phyloP scores from a whole-genome alignment of 768 basidiomycete species.

The Termitomyces sp. region DNA sequence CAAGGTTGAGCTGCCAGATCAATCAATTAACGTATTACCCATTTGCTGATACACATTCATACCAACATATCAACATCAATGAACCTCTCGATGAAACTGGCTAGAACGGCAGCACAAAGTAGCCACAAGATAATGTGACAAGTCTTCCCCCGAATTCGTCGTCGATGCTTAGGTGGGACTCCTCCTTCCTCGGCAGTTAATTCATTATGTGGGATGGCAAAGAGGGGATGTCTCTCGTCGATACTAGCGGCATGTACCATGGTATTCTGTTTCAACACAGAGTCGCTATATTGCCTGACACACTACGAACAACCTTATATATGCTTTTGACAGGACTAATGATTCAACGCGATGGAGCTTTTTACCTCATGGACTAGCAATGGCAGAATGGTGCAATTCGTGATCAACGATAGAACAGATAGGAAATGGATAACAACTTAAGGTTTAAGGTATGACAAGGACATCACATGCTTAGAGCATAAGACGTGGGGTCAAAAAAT shows the following conservation, averaged over 20 bases:
- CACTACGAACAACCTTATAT: background rate
- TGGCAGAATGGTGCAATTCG: no score
- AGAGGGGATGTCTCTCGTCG: background rate
- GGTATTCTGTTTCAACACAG: background rate
- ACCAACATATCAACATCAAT: conserved; percentile 59
- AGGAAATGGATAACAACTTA: no score
- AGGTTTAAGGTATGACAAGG: no score
- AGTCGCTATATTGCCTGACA: background rate
- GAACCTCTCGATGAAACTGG: conserved; percentile 61
- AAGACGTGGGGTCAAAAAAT: no score
- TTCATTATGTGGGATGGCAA: background rate
- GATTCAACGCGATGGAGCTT: no score
- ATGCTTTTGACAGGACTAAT: no score
- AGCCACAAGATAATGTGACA: conserved; percentile 29
- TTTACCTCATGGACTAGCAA: no score
- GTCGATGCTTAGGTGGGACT: background rate
- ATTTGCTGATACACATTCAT: conserved; percentile 23
- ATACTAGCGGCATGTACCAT: no score
- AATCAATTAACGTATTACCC: background rate
- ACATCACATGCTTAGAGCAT: no score
- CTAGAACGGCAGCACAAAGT: conserved; percentile 32
- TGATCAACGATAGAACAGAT: no score
- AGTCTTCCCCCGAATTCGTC: conserved; percentile 15
- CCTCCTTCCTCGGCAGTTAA: background rate
- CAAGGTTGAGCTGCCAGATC: conserved; percentile 66